Conservation (phyloP, 2,329 filamentous ascomycete species). For the Xenoacremonium recifei region DNA sequence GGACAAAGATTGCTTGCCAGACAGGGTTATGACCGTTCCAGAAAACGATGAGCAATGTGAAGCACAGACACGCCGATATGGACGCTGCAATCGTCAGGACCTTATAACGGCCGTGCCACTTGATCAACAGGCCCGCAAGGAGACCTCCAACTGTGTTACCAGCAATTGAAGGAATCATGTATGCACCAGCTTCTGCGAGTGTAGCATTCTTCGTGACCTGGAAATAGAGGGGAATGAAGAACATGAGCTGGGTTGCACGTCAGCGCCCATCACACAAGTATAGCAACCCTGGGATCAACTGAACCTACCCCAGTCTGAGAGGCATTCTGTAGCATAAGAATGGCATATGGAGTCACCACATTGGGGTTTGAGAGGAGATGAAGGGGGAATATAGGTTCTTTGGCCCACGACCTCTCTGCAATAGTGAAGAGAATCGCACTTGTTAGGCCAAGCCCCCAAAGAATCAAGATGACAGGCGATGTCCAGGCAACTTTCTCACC, state of each 20-base stretch:
- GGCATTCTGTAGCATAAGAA: constrained; percentile 3
- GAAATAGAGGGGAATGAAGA: constrained; percentile 3
- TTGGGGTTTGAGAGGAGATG: neutral
- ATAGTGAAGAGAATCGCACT: neutral
- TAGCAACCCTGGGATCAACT: neutral
- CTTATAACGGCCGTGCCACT: neutral
- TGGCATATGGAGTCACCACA: constrained; percentile 3
- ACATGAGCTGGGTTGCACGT: constrained; percentile 3
- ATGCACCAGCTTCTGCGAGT: neutral
- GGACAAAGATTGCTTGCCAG: constrained; percentile 1
- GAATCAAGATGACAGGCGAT: neutral
- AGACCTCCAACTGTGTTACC: neutral
- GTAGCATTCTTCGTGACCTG: neutral
- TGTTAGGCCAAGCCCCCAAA: neutral
- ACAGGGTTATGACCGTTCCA: neutral
- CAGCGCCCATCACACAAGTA: neutral
- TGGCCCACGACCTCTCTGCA: constrained; percentile 2
- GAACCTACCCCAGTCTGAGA: neutral
- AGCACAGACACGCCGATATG: neutral
- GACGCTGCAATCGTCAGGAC: neutral
- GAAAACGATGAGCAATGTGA: neutral
- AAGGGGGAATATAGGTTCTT: constrained; percentile 7
- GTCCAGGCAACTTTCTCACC: constrained; percentile 1
- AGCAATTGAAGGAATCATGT: neutral
- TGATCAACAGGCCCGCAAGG: neutral